These are phyloP conservation scores for Hypoxylon sp. DNA, from an alignment of 2,329 filamentous ascomycete genomes.

Conservation along the genomic window DNA sequence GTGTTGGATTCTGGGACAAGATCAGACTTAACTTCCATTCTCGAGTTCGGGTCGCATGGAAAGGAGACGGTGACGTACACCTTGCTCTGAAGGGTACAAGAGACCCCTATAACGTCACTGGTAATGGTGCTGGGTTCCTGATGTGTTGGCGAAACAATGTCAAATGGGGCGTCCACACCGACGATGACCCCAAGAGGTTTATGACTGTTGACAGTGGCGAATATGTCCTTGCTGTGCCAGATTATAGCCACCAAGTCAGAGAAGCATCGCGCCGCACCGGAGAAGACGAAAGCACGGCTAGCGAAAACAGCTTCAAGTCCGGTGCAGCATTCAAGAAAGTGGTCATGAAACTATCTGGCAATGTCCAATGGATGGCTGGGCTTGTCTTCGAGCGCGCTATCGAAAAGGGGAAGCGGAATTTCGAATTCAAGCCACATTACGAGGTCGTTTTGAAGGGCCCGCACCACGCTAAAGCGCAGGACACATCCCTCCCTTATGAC, in stretches of 20 bases:
- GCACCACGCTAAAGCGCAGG: conserved; percentile 72
- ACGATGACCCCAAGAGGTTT: conserved; percentile 89
- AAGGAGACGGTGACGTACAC: conserved; percentile 94
- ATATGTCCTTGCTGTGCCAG: conserved; percentile 92
- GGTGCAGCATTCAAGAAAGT: conserved; percentile 97
- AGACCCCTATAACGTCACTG: conserved; percentile 93
- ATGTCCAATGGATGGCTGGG: conserved; percentile 91
- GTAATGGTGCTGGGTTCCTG: conserved; percentile 91
- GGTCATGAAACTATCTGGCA: conserved; percentile 97
- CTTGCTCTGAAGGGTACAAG: conserved; percentile 90
- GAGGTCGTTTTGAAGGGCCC: conserved; percentile 88
- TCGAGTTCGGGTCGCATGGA: conserved; percentile 88
- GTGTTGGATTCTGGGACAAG: conserved; percentile 99
- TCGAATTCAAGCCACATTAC: conserved; percentile 93
- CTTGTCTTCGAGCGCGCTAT: conserved; percentile 91
- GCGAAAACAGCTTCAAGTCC: conserved; percentile 73
- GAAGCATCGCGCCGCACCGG: conserved; percentile 65
- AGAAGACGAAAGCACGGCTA: conserved; percentile 69
- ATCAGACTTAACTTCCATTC: conserved; percentile 95
- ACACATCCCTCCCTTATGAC: conserved; percentile 75
- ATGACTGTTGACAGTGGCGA: conserved; percentile 97
- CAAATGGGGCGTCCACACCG: conserved; percentile 83
- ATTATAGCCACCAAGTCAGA: conserved; percentile 89
- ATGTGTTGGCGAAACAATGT: conserved; percentile 99
- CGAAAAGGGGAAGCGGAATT: conserved; percentile 77